Base-by-base conservation (phyloP, 2,329 filamentous ascomycete species). In the Cordyceps fumosorosea region DNA sequence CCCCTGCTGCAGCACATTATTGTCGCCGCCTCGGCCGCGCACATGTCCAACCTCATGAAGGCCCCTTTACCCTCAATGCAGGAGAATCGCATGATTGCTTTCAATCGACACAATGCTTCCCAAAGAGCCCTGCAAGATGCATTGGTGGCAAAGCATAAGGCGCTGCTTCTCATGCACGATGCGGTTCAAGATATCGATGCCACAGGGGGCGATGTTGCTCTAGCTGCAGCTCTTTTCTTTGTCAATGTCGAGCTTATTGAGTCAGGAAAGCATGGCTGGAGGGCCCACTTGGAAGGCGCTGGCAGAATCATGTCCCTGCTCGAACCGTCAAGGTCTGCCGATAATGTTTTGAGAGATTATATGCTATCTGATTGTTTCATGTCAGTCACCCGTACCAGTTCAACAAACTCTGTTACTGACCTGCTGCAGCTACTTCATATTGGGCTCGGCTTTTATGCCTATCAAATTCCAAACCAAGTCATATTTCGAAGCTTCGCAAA, bases 161-260 rank as follows among this genome's bases (percentile, higher is more conserved):
- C 79, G 1, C 71, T 81, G 32, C 70, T 70, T 1, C 72, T 79
- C 55, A 74, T 81, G 66, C 74, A 72, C 18, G 61, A 67, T 2
- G 79, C 77, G 3, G 64, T 81, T 24, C 71, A 74, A 56, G 68
- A 74, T 20, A 70, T 78, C 11, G 70, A 74, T 11, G 69, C 72
- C 3, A 71, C 73, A 2, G 74, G 73, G 16, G 72, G 72, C 16
- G 77, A 78, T 51, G 73, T 78, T 11, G 70, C 80, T 3, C 71
- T 81, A 3, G 76, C 79, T 1, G 76, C 79, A 0, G 77, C 79
- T 3, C 71, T 81, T 20, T 81, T 81, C 67, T 77, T 81, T 65
- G 73, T 82, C 70, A 80, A 81, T 64, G 72, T 81, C 56, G 77
- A 82, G 69, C 70, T 81, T 54, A 78, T 81, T 56, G 79, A 81